A percentile compares a stretch with the other conserved stretches of the same genome.
phyloP scores from a whole-genome alignment of 148 eudicot species.

The Vaccinium myrtillus region DNA sequence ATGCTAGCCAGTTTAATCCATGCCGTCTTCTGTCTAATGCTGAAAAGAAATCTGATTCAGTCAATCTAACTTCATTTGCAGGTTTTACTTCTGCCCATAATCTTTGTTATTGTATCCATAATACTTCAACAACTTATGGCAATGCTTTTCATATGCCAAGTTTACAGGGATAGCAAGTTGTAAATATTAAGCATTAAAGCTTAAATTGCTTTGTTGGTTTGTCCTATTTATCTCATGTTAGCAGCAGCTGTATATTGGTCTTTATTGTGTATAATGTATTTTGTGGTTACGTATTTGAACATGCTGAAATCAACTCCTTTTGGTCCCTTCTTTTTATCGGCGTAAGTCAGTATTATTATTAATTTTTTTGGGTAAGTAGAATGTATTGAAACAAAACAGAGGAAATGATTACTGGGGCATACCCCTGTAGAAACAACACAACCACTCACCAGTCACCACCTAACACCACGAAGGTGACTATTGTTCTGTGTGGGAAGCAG shows the following conservation, averaged over 20 bases:
- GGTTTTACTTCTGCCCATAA: slow-evolving; percentile 26
- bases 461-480: no score
- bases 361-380: no score
- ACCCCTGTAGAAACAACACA: no score
- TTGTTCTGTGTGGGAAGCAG: no score
- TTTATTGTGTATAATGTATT: neutral
- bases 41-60: slow-evolving; percentile 25
- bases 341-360: no score
- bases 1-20: slow-evolving; percentile 51
- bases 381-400: no score
- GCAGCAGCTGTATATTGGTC: neutral
- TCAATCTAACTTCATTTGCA: slow-evolving; percentile 11
- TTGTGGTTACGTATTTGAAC: neutral
- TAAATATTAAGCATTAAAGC: neutral
- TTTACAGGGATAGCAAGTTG: neutral
- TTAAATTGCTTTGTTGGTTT: neutral
- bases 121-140: neutral
- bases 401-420: no score
- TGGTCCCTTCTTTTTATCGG: no score
- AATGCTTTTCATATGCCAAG: neutral
- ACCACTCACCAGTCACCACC: no score
- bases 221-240: neutral
- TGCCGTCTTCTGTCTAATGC: slow-evolving; percentile 44
- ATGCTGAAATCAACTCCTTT: neutral
- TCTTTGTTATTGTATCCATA: neutral